Conservation (phyloP, 2,329 filamentous ascomycete species). For the Paraphaeosphaeria sporulosa region DNA sequence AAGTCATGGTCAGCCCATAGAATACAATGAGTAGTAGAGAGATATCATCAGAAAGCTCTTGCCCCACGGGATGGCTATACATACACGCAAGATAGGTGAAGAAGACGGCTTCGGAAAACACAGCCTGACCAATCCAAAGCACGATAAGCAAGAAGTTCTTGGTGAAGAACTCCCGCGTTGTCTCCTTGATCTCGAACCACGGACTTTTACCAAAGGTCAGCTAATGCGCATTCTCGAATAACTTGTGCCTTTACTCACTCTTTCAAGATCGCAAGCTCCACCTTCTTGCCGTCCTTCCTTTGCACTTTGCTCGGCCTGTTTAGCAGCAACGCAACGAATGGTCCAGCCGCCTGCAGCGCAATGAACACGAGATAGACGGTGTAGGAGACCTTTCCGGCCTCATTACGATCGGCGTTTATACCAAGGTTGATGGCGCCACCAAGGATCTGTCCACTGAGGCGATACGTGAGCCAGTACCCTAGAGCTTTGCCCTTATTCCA, state of each 20-base stretch:
- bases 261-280: constrained; percentile 65
- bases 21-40: background rate
- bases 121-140: constrained; percentile 73
- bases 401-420: constrained; percentile 64
- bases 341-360: constrained; percentile 70
- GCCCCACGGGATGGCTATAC: constrained; percentile 8
- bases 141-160: constrained; percentile 70
- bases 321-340: constrained; percentile 69
- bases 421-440: constrained; percentile 76
- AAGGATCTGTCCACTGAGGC: constrained; percentile 71
- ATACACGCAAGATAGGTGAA: constrained; percentile 69
- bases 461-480: constrained; percentile 72
- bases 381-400: constrained; percentile 72
- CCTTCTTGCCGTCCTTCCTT: constrained; percentile 69
- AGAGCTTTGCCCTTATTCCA: constrained; percentile 56
- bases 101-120: constrained; percentile 75
- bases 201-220: constrained; percentile 36
- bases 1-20: background rate
- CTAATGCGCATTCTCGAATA: background rate
- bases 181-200: constrained; percentile 67
- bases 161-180: constrained; percentile 65
- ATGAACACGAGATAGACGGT: constrained; percentile 75
- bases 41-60: background rate
- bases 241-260: constrained; percentile 31
- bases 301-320: constrained; percentile 69